Percentiles rank a stretch among this genome's conserved stretches.
These are phyloP conservation scores for Trifolium fragiferum DNA, from an alignment of 306 rosid species.

Conservation along the genomic window DNA sequence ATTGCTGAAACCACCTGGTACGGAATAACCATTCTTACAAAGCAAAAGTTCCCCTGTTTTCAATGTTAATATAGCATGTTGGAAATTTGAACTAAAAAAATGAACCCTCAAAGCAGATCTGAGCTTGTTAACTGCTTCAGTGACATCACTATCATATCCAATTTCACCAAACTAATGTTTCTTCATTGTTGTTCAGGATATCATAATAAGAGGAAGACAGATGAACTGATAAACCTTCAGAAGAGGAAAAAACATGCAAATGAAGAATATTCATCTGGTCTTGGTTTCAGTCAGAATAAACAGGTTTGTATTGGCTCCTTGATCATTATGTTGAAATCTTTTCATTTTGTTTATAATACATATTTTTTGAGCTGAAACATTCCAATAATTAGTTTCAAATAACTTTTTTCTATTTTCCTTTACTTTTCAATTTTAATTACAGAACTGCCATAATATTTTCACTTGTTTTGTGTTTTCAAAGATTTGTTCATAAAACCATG, in stretches of 20 bases:
- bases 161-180: constrained; percentile 29
- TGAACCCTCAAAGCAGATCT: constrained; percentile 39
- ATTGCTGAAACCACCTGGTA: constrained; percentile 18
- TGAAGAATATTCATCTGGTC: constrained; percentile 38
- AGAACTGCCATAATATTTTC: not conserved
- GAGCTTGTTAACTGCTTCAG: constrained; percentile 53
- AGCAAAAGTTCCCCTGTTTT: constrained; percentile 29
- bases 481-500: not conserved
- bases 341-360: constrained; percentile 5
- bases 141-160: constrained; percentile 22
- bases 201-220: constrained; percentile 65
- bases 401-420: not conserved
- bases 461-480: constrained; percentile 10
- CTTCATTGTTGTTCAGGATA: constrained; percentile 47
- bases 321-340: constrained; percentile 23
- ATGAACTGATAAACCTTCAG: constrained; percentile 43
- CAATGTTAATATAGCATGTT: constrained; percentile 30
- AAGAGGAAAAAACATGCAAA: constrained; percentile 50
- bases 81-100: constrained; percentile 40
- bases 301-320: constrained; percentile 56
- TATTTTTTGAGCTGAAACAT: constrained; percentile 3
- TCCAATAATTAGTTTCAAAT: constrained; percentile 3
- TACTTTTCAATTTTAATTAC: constrained; percentile 2
- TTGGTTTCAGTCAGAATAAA: constrained; percentile 42
- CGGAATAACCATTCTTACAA: not conserved